These are phyloP conservation scores for Sugiyamaella neomexicana DNA, from an alignment of 1,139 yeast species.

Conservation along the genomic window DNA sequence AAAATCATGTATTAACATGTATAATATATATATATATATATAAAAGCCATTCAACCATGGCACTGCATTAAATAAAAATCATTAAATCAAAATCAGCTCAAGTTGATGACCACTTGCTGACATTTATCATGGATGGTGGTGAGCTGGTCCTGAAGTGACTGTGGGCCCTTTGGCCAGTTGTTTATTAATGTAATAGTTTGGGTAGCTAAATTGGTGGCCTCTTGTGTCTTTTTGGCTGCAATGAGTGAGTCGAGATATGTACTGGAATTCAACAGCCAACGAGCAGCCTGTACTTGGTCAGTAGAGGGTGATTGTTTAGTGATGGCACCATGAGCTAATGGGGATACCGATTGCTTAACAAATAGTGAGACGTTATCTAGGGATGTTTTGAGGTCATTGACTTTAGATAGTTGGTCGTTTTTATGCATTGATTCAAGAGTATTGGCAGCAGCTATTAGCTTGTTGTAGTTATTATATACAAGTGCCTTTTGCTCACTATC, in stretches of 20 bases:
- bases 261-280: slow-evolving; percentile 10
- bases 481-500: slow-evolving; percentile 47
- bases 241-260: slow-evolving; percentile 21
- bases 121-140: slow-evolving; percentile 6
- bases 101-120: slow-evolving; percentile 1
- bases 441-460: slow-evolving; percentile 44
- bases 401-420: slow-evolving; percentile 19
- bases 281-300: slow-evolving; percentile 9
- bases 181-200: slow-evolving; percentile 27
- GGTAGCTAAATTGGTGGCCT: slow-evolving; percentile 25
- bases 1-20: slow-evolving; percentile 13
- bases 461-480: slow-evolving; percentile 47
- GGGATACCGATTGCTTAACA: slow-evolving; percentile 13
- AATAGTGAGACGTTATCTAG: slow-evolving; percentile 20
- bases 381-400: slow-evolving; percentile 21
- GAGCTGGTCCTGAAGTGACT: slow-evolving; percentile 5
- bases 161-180: slow-evolving; percentile 1
- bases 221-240: slow-evolving; percentile 18
- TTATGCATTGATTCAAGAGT: slow-evolving; percentile 35
- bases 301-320: not conserved
- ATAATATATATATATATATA: slow-evolving; percentile 10
- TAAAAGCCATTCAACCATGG: slow-evolving; percentile 20
- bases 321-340: not conserved
- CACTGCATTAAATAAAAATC: slow-evolving; percentile 12
- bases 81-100: not conserved